Base-by-base conservation (phyloP, 2,329 filamentous ascomycete species). In the Phialocephala sp. region DNA sequence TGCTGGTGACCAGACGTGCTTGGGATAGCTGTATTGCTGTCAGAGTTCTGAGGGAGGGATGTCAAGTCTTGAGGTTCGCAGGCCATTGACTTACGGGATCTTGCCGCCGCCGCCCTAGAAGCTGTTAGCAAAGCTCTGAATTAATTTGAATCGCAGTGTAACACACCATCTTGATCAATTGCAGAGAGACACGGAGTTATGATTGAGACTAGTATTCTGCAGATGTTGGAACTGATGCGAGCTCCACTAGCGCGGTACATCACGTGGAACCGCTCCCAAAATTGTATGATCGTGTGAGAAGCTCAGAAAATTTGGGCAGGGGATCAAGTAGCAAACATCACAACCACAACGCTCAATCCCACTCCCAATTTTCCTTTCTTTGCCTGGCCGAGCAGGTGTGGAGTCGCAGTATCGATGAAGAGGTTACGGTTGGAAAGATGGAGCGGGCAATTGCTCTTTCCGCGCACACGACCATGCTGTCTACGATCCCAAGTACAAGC, bases 1-100 rank as follows among this genome's bases (percentile, higher is more conserved):
- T 71, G 94, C 85, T 68, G 95, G 95, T 77, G 95, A 98, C 95
- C 95, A 99, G 86, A 99, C 93, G 85, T 99, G 94, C 86, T 97
- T 97, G 80, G 93, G 94, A 82, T 97, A 97, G 77, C 93, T 97
- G 75, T 32, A 47, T 37, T 57, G 27, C 20, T 43, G 65, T 73
- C 56, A 72, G 70, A 71, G 73, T 66, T 69, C 36, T 66, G 64
- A 67, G 60, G 65, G 56, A 65, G 58, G n/a, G 59, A 45, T 59
- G 45, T 59, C 57, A 14, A 41, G 56, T 37, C 14, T 52, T 45
- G 66, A 43, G 18, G 12, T 65, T 65, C 63, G 65, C 59, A 54
- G 57, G 62, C 59, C 62, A 69, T 75, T 70, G 71, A 74, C 84
- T 74, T 85, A 91, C 87, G 87, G 86, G 73, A 91, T 85, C 81